Evolutionary conservation across 2,329 filamentous ascomycete species (phyloP).

Genomic region (Fonsecaea pugnacius): DNA sequence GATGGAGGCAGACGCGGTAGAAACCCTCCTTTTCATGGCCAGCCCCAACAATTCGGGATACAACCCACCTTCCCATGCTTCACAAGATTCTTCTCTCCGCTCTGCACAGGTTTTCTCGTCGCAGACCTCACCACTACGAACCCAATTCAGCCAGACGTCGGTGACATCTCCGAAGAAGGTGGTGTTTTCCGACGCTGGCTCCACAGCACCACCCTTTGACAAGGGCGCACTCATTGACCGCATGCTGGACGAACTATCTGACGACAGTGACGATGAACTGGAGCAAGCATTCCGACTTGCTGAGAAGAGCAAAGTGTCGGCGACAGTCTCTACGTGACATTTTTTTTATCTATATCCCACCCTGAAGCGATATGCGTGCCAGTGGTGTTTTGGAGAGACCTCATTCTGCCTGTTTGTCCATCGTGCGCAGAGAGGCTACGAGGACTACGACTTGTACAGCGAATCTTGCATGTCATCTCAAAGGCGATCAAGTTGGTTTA

Average conservation of each 20-base stretch:
- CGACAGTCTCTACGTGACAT: constrained; percentile 24
- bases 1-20: constrained; percentile 58
- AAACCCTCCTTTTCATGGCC: constrained; percentile 56
- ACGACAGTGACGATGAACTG: constrained; percentile 39
- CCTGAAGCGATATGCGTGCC: background rate
- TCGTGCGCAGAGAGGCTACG: constrained; percentile 24
- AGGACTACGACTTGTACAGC: constrained; percentile 29
- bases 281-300: constrained; percentile 34
- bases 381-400: constrained; percentile 13
- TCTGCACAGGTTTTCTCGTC: constrained; percentile 32
- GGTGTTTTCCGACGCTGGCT: constrained; percentile 32
- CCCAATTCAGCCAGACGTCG: constrained; percentile 33
- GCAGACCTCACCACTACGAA: constrained; percentile 33
- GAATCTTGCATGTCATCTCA: constrained; percentile 15
- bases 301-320: constrained; percentile 25
- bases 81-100: constrained; percentile 34
- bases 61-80: constrained; percentile 44
- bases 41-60: constrained; percentile 54
- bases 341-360: background rate
- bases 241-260: constrained; percentile 40
- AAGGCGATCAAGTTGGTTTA: constrained; percentile 1
- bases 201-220: constrained; percentile 23
- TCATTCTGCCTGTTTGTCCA: constrained; percentile 2
- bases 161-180: constrained; percentile 35
- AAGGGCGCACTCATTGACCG: constrained; percentile 40